These are phyloP conservation scores for Trypanosoma avium DNA, from an alignment of 208 protist species.

Conservation along the genomic window DNA sequence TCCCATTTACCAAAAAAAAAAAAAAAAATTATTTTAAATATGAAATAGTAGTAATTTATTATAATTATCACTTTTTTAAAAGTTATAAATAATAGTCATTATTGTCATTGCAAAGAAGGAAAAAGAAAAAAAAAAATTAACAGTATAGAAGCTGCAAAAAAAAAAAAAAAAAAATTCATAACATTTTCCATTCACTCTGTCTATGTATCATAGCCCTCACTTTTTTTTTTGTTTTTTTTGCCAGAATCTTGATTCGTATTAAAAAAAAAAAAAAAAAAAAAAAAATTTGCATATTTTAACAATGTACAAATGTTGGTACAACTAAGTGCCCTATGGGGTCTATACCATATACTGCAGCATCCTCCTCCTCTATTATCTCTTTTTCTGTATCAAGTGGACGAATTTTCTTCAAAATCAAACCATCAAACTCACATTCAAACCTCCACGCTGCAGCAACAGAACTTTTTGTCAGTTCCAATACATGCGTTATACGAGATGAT, in stretches of 20 bases:
- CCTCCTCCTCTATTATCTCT: slow-evolving; percentile 16
- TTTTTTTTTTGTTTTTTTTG: background rate
- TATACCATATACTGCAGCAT: slow-evolving; percentile 11
- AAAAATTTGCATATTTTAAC: no score
- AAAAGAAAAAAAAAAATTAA: background rate
- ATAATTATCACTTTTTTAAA: background rate
- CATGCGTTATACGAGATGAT: background rate
- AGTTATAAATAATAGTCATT: background rate
- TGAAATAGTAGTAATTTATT: background rate
- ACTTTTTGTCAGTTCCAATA: slow-evolving; percentile 25
- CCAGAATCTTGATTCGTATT: no score
- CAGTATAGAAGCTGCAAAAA: no score
- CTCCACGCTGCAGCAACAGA: slow-evolving; percentile 1
- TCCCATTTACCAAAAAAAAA: no score
- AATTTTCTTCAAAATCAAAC: slow-evolving; percentile 24
- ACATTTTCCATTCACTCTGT: background rate
- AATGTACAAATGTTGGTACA: slow-evolving; percentile 44
- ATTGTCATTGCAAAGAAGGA: background rate
- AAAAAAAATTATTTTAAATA: background rate
- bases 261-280: no score
- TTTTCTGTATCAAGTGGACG: background rate
- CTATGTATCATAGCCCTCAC: background rate
- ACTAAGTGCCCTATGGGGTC: slow-evolving; percentile 44
- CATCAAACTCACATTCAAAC: slow-evolving; percentile 19
- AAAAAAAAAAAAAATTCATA: no score